Conservation (phyloP, 345 rosid genomes). For the Pistacia vera region DNA sequence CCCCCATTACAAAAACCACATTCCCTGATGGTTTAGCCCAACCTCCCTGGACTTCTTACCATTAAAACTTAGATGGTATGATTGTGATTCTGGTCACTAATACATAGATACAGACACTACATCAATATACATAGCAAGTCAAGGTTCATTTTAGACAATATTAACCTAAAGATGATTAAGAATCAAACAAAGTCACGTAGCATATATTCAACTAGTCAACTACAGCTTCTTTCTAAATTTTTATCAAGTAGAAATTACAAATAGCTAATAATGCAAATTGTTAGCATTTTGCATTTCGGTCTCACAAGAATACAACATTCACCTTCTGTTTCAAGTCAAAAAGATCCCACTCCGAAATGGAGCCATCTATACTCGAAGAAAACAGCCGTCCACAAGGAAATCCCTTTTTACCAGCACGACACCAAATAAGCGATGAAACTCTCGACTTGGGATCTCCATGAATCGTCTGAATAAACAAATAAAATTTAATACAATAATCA, state of each 20-base stretch:
- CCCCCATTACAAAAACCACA: background rate
- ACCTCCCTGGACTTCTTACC: background rate
- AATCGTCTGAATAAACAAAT: slow-evolving; percentile 49
- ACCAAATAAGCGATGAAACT: slow-evolving; percentile 89
- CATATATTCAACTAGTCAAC: background rate
- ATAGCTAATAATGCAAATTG: background rate
- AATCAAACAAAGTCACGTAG: background rate
- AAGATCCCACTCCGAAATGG: slow-evolving; percentile 87
- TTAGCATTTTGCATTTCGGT: background rate
- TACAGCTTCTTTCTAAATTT: too few relatives aligned
- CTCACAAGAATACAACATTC: slow-evolving; percentile 4
- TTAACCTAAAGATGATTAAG: too few relatives aligned
- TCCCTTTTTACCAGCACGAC: slow-evolving; percentile 50
- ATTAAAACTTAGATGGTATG: background rate
- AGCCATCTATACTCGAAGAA: slow-evolving; percentile 85
- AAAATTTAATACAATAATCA: slow-evolving; percentile 12
- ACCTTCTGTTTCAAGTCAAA: slow-evolving; percentile 90
- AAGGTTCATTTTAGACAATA: background rate
- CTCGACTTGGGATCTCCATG: slow-evolving; percentile 76
- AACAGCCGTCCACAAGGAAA: slow-evolving; percentile 74
- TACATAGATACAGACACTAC: background rate
- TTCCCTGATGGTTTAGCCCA: background rate
- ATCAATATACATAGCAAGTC: background rate
- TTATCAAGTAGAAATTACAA: background rate
- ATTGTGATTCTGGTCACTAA: background rate